Evolutionary conservation across 2,329 filamentous ascomycete species (phyloP).

Genomic region (Biscogniauxia sp.): DNA sequence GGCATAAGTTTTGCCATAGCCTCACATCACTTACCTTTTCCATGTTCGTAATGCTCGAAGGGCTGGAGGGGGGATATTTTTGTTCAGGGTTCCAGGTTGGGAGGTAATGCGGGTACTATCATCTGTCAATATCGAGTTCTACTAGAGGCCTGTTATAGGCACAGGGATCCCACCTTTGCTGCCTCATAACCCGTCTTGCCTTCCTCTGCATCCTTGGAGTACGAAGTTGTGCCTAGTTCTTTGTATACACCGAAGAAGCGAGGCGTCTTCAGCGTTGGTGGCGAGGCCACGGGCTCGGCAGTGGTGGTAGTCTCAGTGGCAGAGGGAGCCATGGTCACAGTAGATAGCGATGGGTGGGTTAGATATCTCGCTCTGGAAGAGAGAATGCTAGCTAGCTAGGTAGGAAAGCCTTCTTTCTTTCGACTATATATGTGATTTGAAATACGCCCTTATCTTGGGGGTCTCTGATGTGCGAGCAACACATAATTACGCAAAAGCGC

Average conservation of each 20-base stretch:
- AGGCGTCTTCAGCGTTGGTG: constrained; percentile 17
- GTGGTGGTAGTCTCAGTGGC: constrained; percentile 23
- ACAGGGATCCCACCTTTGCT: constrained; percentile 20
- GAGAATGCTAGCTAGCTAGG: neutral
- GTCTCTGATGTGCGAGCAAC: constrained; percentile 29
- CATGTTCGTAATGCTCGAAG: constrained; percentile 73
- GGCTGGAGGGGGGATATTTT: constrained; percentile 62
- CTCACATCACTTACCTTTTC: constrained; percentile 40
- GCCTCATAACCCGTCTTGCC: constrained; percentile 28
- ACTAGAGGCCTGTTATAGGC: neutral
- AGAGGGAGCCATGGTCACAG: constrained; percentile 30
- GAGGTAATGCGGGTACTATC: constrained; percentile 68
- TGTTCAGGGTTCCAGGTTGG: constrained; percentile 67
- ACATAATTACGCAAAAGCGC: constrained; percentile 26
- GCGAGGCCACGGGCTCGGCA: constrained; percentile 23
- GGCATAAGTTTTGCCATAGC: neutral
- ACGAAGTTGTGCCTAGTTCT: constrained; percentile 23
- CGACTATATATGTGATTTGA: constrained; percentile 10
- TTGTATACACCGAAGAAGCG: constrained; percentile 28
- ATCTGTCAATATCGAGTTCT: constrained; percentile 8
- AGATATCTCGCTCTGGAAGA: too few species aligned
- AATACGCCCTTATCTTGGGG: constrained; percentile 1
- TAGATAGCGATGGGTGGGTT: neutral
- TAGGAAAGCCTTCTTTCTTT: neutral
- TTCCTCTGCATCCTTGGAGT: constrained; percentile 29